Evolutionary conservation across 2,329 filamentous ascomycete species (phyloP).

Genomic region (Trichoderma hamatum): DNA sequence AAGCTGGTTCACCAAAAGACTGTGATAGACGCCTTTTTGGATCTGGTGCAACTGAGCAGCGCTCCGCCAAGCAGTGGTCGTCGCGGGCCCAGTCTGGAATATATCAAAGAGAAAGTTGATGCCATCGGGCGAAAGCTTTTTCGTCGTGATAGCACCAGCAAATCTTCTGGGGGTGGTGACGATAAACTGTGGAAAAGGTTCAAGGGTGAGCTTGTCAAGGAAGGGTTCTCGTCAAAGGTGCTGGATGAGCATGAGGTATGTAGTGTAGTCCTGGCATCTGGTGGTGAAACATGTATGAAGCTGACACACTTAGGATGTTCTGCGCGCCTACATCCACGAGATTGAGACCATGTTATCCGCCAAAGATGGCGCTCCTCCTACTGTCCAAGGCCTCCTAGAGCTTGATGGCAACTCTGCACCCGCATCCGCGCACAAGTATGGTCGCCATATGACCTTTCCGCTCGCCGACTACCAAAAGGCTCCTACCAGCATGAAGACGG

Average conservation of each 20-base stretch:
- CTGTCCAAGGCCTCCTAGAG: slow-evolving; percentile 58
- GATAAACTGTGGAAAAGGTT: slow-evolving; percentile 63
- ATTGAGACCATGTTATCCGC: slow-evolving; percentile 55
- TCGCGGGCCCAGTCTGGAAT: slow-evolving; percentile 48
- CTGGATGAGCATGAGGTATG: slow-evolving; percentile 61
- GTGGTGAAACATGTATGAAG: slow-evolving; percentile 16
- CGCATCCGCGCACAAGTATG: slow-evolving; percentile 22
- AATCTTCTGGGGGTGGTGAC: slow-evolving; percentile 49
- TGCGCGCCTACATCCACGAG: slow-evolving; percentile 64
- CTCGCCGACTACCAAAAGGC: slow-evolving; percentile 47
- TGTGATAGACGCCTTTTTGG: slow-evolving; percentile 58
- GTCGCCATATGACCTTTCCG: slow-evolving; percentile 21
- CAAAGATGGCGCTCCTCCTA: slow-evolving; percentile 50
- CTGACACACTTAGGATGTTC: slow-evolving; percentile 51
- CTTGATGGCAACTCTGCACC: slow-evolving; percentile 39
- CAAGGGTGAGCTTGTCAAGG: slow-evolving; percentile 58
- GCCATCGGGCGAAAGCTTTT: slow-evolving; percentile 57
- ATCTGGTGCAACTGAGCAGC: slow-evolving; percentile 59
- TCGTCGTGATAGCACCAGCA: slow-evolving; percentile 44
- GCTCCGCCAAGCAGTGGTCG: slow-evolving; percentile 45
- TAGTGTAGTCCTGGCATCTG: not conserved
- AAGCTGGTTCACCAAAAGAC: slow-evolving; percentile 57
- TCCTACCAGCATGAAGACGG: slow-evolving; percentile 44
- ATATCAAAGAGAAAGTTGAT: slow-evolving; percentile 64
- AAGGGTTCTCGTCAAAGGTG: slow-evolving; percentile 60